Conservation (phyloP, 768 basidiomycete species). For the Tephrocybe rancida region DNA sequence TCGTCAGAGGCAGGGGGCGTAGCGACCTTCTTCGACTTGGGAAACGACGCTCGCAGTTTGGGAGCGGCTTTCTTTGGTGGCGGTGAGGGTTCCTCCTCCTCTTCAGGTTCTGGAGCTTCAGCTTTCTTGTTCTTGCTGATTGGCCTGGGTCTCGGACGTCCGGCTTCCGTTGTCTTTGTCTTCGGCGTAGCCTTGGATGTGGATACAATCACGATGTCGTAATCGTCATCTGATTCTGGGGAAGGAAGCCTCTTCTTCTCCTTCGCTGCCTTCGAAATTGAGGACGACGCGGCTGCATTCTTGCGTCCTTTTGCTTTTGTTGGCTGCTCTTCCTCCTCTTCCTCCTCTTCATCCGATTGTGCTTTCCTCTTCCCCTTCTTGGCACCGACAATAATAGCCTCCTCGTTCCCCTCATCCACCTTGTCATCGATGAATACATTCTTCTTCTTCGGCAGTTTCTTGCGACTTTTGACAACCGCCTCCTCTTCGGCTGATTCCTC, state of each 20-base stretch:
- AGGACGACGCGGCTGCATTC: background rate
- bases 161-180: conserved; percentile 14
- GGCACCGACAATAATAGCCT: background rate
- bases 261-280: conserved; percentile 12
- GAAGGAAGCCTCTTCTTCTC: conserved; percentile 14
- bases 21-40: background rate
- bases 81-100: conserved; percentile 9
- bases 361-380: conserved; percentile 4
- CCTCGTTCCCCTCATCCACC: conserved; percentile 13
- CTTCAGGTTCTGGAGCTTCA: conserved; percentile 8
- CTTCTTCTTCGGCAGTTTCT: background rate
- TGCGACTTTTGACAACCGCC: background rate
- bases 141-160: conserved; percentile 11
- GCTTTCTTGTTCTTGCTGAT: conserved; percentile 9
- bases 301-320: conserved; percentile 2
- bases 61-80: background rate
- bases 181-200: conserved; percentile 17
- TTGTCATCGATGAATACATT: conserved; percentile 6
- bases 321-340: conserved; percentile 12
- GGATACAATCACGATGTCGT: conserved; percentile 9
- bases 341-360: conserved; percentile 4
- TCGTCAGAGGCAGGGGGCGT: conserved; percentile 11
- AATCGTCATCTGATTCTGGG: conserved; percentile 19
- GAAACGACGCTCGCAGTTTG: background rate
- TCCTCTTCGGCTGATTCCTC: conserved; percentile 7